Evolutionary conservation across 2,329 filamentous ascomycete species (phyloP), one percentile per base, ranked within the genome.

Genomic region (Aspergillus chevalieri): DNA sequence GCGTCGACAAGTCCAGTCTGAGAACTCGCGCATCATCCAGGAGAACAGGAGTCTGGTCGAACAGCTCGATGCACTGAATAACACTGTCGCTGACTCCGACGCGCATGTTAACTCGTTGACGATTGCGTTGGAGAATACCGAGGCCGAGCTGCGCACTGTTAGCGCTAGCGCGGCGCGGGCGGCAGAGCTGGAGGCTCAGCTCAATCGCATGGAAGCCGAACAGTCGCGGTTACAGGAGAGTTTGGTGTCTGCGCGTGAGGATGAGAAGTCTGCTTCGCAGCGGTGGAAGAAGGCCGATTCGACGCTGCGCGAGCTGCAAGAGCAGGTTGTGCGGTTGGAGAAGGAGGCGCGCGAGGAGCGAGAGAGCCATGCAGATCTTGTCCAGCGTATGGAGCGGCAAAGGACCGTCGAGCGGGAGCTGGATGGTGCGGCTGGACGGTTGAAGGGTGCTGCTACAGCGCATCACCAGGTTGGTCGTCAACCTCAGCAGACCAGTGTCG

Each of bases 301-400:
- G 34, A 86, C 84, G 26, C 80, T 97, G 52, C 77, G 78, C 47
- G 82, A 88, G 55, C 78, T 98, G 52, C 87, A 95, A 63, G 86
- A 90, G 52, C 89, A 97, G 69, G 77, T 97, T 15, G 91, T 95
- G 64, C 80, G 81, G 55, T 93, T 98, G 64, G 92, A 97, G 65
- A 80, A 80, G 52, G 92, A 97, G 64, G 82, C 89, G 1, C 80
- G 77, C 41, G 83, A 89, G 60, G 92, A 97, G 66, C 82, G 83
- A 21, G 83, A 93, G 57, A 83, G 87, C 10, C 91, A 96, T 70
- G 77, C 81, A 26, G 89, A 96, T 63, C 80, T 95, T 36, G 75
- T 96, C 47, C 79, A 79, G 42, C 85, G 90, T 46, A 87, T 97
- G 80, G 89, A 96, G 64, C 82, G 87, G 50, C 84, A 92, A 61